Evolutionary conservation across 139 green algal genomes (phyloP).

Genomic region (Zygnema cylindricum): DNA sequence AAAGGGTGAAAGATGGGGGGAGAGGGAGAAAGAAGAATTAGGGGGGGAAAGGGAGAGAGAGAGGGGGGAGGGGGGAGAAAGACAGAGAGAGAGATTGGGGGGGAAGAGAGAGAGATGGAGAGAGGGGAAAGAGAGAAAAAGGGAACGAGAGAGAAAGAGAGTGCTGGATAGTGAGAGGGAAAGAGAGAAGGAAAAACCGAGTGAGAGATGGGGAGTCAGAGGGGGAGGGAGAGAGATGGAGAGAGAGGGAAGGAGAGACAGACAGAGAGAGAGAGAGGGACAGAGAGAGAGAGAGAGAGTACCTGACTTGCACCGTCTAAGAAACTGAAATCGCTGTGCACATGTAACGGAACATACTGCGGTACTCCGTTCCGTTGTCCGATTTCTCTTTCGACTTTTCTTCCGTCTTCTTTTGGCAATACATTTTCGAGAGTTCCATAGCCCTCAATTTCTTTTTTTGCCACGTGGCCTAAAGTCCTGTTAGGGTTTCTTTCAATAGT

Average conservation of each 20-base stretch:
- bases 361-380: slow-evolving; percentile 6
- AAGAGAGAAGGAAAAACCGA: background rate
- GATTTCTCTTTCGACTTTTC: background rate
- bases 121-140: background rate
- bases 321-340: slow-evolving; percentile 53
- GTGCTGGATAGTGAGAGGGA: no score
- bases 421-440: no score
- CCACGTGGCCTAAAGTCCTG: no score
- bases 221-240: background rate
- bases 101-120: background rate
- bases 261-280: background rate
- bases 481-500: no score
- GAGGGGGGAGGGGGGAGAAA: background rate
- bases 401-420: slow-evolving; percentile 22
- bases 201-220: slow-evolving; percentile 1
- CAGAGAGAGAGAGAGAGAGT: background rate
- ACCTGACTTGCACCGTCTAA: slow-evolving; percentile 40
- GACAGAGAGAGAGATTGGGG: background rate
- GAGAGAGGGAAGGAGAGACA: background rate
- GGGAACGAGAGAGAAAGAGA: background rate
- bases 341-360: slow-evolving; percentile 43
- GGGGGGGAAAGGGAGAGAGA: background rate
- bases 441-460: no score
- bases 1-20: background rate
- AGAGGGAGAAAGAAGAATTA: background rate